phyloP scores from a whole-genome alignment of 768 basidiomycete genomes.

The Tulasnella sp. region DNA sequence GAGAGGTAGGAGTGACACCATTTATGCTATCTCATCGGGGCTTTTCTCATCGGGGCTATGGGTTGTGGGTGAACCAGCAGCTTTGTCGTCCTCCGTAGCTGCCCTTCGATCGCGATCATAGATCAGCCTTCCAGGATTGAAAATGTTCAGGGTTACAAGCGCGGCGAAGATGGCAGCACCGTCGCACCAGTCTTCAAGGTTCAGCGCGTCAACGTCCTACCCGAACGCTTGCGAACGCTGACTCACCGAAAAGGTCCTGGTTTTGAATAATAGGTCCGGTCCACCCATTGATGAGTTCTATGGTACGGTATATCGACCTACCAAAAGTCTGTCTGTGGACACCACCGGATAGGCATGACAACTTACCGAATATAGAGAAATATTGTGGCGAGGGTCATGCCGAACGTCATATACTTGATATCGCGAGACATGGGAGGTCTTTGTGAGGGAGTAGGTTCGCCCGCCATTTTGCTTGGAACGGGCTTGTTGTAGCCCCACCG shows the following conservation, averaged over 20 bases:
- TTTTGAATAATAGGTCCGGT: conserved; percentile 23
- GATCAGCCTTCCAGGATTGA: conserved; percentile 15
- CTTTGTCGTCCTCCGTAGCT: too few relatives aligned
- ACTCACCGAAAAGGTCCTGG: conserved; percentile 18
- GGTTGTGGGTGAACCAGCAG: too few relatives aligned
- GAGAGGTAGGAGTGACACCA: too few relatives aligned
- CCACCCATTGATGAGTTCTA: conserved; percentile 25
- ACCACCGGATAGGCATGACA: too few relatives aligned
- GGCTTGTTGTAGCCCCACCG: conserved; percentile 33
- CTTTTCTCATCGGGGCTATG: too few relatives aligned
- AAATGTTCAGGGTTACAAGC: conserved; percentile 15
- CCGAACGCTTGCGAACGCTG: not conserved
- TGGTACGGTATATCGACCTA: conserved; percentile 24
- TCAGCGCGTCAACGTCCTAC: not conserved
- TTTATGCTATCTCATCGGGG: too few relatives aligned
- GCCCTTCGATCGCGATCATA: not conserved
- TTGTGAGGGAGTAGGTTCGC: not conserved
- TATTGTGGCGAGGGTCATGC: conserved; percentile 21
- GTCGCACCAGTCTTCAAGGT: conserved; percentile 7
- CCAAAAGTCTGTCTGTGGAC: too few relatives aligned
- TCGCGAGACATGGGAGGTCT: not conserved
- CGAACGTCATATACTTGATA: conserved; percentile 17
- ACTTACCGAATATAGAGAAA: conserved; percentile 26
- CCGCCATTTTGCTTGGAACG: conserved; percentile 16
- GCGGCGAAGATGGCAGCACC: conserved; percentile 16